phyloP scores from a whole-genome alignment of 192 early-diverging fungal genomes.

The Ambispora gerdemannii region DNA sequence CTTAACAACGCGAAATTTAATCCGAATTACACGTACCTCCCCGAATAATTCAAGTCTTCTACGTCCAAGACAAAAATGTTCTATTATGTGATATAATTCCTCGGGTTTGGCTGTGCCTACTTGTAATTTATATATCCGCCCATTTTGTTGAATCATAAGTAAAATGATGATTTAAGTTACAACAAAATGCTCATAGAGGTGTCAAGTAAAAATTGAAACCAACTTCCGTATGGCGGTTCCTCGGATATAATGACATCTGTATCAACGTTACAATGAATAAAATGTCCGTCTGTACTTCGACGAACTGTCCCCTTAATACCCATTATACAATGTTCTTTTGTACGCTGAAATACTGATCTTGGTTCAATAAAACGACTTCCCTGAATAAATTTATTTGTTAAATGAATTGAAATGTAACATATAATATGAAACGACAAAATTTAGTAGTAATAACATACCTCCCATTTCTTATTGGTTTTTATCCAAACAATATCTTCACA shows the following conservation, averaged over 20 bases:
- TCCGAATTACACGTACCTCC: slow-evolving; percentile 26
- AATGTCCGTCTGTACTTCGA: slow-evolving; percentile 60
- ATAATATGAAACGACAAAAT: background rate
- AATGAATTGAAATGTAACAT: background rate
- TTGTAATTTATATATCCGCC: background rate
- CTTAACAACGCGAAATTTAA: background rate
- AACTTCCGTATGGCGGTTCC: slow-evolving; percentile 41
- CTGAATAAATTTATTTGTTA: slow-evolving; percentile 19
- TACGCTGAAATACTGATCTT: slow-evolving; percentile 49
- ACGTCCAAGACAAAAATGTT: slow-evolving; percentile 63
- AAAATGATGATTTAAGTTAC: background rate
- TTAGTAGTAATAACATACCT: slow-evolving; percentile 34
- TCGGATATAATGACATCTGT: slow-evolving; percentile 66
- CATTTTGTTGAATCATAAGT: background rate
- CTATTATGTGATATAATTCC: slow-evolving; percentile 62
- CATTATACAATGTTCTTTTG: slow-evolving; percentile 68
- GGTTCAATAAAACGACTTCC: slow-evolving; percentile 40
- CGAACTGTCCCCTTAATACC: slow-evolving; percentile 66
- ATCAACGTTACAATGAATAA: slow-evolving; percentile 71
- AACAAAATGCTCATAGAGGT: background rate
- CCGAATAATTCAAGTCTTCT: slow-evolving; percentile 64
- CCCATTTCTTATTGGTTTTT: slow-evolving; percentile 52
- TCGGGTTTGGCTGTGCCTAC: slow-evolving; percentile 50
- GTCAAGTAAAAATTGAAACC: background rate
- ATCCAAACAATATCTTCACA: slow-evolving; percentile 68